Evolutionary conservation across 2,329 filamentous ascomycete species (phyloP).

Genomic region (Botrytis aclada): DNA sequence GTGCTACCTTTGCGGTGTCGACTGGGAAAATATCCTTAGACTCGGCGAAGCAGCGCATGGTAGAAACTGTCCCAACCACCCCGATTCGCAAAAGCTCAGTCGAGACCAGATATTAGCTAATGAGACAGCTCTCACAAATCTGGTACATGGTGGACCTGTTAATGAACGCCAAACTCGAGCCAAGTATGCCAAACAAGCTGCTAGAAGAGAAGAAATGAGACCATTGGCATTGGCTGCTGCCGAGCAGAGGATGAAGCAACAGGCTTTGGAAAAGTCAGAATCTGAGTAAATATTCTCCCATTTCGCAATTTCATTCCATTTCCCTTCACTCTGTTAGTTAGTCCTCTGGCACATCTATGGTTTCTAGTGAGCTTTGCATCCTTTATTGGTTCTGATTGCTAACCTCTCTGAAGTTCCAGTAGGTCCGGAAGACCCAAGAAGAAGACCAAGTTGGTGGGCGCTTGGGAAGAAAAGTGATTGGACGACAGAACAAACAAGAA

Average conservation of each 20-base stretch:
- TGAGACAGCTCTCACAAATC: slow-evolving; percentile 18
- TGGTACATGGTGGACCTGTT: slow-evolving; percentile 26
- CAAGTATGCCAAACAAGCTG: slow-evolving; percentile 17
- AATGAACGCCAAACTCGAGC: slow-evolving; percentile 23
- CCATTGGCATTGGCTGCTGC: slow-evolving; percentile 24
- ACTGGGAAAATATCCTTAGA: slow-evolving; percentile 29
- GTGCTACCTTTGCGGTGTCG: slow-evolving; percentile 29
- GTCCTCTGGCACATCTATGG: no score
- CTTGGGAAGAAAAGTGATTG: not conserved
- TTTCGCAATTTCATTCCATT: not conserved
- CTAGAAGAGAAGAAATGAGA: slow-evolving; percentile 19
- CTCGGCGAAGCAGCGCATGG: slow-evolving; percentile 25
- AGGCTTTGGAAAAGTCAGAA: not conserved
- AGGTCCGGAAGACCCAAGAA: not conserved
- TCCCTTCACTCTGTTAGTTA: no score
- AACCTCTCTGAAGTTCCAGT: not conserved
- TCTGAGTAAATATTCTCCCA: not conserved
- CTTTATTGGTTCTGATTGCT: not conserved
- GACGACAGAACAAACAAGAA: no score
- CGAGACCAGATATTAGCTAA: not conserved
- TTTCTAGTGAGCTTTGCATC: not conserved
- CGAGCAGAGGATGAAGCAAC: slow-evolving; percentile 20
- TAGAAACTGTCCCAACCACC: slow-evolving; percentile 11
- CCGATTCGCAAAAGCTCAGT: not conserved
- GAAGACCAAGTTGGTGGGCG: not conserved